Evolutionary conservation across 345 rosid genomes (phyloP), one percentile per base, ranked within the genome.

Genomic region (Hirschfeldia incana): DNA sequence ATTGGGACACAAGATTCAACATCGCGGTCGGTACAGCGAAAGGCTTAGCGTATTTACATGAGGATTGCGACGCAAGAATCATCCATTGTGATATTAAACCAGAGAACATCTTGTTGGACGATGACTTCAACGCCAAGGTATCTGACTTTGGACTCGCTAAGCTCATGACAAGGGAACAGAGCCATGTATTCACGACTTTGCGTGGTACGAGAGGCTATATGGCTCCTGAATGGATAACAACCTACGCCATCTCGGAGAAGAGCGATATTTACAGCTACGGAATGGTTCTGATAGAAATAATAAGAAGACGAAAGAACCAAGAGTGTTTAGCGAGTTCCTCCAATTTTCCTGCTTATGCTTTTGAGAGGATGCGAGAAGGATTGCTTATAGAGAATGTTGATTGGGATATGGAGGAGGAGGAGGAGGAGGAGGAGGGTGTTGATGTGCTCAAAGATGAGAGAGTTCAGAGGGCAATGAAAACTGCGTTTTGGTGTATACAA

Each of bases 31-130:
- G 97, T 12, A 92, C 92, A 2, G 97, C 97, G 0, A 94, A 92
- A 82, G 98, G 98, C 4, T 84, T 92, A 53, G 98, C 98, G 17
- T 94, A 94, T 60, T 88, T 92, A 39, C 98, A 94, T 3, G 91
- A 86, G 81, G 98, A 94, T 49, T 94, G 98, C 6, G 97, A 94
- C 36, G 81, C 81, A 26, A 91, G 89, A 82, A 91, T 94, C 17
- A 78, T 94, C 34, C 98, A 94, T 30, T 92, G 98, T 16, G 98
- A 94, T 78, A 92, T 94, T 62, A 94, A 94, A 79, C 98, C 98
- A 0, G 94, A 94, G 78, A 94, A 92, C 63, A 95, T 91, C 51
- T 90, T 94, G 13, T 86, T 92, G 15, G 98, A 92, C 60, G 93
- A 84, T 46, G 81, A 88, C 65, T 94, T 86, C 84, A 84, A 74